Percentiles rank a stretch among this genome's conserved stretches.
Conservation (phyloP, 1,139 yeast species). For the Petasospora fabianii region DNA sequence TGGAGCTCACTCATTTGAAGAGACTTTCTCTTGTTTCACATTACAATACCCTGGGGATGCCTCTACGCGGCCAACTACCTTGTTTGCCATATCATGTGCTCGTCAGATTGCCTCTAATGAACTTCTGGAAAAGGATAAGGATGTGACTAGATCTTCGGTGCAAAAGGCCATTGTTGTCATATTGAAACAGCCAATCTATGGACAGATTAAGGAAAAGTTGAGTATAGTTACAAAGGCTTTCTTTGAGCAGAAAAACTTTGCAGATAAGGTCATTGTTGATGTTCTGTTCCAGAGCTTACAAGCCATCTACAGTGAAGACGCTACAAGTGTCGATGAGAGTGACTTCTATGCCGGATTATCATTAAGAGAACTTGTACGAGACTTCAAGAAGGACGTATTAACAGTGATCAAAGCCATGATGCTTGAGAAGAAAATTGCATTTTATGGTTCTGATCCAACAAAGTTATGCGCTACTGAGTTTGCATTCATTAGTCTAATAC, state of each 20-base stretch:
- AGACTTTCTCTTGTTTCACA: slow-evolving; percentile 89
- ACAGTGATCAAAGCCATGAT: slow-evolving; percentile 72
- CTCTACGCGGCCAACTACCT: slow-evolving; percentile 45
- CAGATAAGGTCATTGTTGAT: slow-evolving; percentile 63
- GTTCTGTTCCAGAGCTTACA: slow-evolving; percentile 72
- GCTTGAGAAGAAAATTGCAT: slow-evolving; percentile 64
- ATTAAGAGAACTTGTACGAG: slow-evolving; percentile 58
- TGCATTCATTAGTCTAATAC: slow-evolving; percentile 60
- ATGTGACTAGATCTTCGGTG: slow-evolving; percentile 81
- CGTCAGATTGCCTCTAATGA: slow-evolving; percentile 72
- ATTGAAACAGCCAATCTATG: slow-evolving; percentile 80
- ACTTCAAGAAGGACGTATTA: slow-evolving; percentile 59
- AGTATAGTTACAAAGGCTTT: slow-evolving; percentile 86
- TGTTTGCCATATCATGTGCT: slow-evolving; percentile 92
- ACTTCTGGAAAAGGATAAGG: slow-evolving; percentile 53
- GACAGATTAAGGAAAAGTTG: slow-evolving; percentile 83
- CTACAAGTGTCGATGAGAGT: slow-evolving; percentile 37
- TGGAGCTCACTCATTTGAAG: slow-evolving; percentile 90
- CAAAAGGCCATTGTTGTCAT: slow-evolving; percentile 92
- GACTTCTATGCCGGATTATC: slow-evolving; percentile 75
- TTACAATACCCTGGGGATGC: slow-evolving; percentile 65
- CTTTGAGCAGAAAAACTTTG: slow-evolving; percentile 75
- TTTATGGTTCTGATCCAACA: slow-evolving; percentile 83
- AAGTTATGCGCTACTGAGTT: slow-evolving; percentile 73
- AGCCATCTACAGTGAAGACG: slow-evolving; percentile 35